These are phyloP conservation scores for Zygnema circumcarinatum DNA, from an alignment of 139 green algal species.

Conservation along the genomic window DNA sequence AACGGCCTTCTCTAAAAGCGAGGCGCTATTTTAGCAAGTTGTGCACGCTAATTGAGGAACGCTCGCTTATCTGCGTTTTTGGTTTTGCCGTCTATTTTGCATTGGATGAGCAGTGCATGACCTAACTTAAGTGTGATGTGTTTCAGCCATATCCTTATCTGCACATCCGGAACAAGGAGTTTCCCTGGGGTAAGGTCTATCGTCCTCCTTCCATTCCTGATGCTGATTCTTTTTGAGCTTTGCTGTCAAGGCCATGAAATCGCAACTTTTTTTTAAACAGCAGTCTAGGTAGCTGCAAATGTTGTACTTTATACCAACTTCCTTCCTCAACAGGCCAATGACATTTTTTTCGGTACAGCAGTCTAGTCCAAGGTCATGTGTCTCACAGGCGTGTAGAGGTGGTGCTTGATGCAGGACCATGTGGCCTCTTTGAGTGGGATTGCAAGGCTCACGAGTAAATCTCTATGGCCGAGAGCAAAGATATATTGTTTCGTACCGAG, in stretches of 20 bases:
- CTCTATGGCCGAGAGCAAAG: too few relatives aligned
- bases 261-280: background rate
- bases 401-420: conserved; percentile 21
- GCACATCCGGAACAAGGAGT: conserved; percentile 46
- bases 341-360: background rate
- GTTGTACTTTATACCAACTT: background rate
- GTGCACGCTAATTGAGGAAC: too few relatives aligned
- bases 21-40: too few relatives aligned
- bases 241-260: background rate
- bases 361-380: too few relatives aligned
- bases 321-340: background rate
- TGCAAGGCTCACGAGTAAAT: too few relatives aligned
- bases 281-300: background rate
- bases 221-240: background rate
- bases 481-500: too few relatives aligned
- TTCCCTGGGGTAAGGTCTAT: conserved; percentile 50
- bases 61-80: too few relatives aligned
- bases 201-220: background rate
- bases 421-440: conserved; percentile 45
- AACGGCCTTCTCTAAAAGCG: too few relatives aligned
- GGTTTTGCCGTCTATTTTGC: too few relatives aligned
- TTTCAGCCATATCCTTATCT: conserved; percentile 41
- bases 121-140: background rate
- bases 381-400: background rate
- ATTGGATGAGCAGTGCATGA: too few relatives aligned